These are phyloP conservation scores for Marasmius sp. DNA, from an alignment of 1,284 basidiomycete genomes.

Conservation along the genomic window DNA sequence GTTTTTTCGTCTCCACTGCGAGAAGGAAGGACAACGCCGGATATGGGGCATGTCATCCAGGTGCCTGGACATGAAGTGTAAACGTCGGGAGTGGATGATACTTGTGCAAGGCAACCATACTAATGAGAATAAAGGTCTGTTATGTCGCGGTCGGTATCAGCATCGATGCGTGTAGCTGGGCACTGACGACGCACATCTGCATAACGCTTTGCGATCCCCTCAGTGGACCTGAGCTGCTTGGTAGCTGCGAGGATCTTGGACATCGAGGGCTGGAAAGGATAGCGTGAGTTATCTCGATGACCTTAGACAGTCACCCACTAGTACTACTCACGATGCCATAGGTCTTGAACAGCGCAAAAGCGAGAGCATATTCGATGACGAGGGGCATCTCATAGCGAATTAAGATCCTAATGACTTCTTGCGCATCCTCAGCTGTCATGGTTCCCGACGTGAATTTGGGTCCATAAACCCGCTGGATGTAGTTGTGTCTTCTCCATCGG, in stretches of 20 bases:
- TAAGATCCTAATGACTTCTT: slow-evolving; percentile 35
- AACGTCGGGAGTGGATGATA: background rate
- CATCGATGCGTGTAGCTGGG: background rate
- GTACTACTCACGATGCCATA: slow-evolving; percentile 41
- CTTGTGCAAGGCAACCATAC: slow-evolving; percentile 18
- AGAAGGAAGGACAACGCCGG: slow-evolving; percentile 19
- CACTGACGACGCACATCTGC: slow-evolving; percentile 37
- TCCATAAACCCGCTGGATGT: slow-evolving; percentile 18
- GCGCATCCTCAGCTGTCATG: slow-evolving; percentile 44
- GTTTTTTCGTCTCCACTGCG: background rate
- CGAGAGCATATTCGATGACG: slow-evolving; percentile 35
- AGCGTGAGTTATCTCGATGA: background rate
- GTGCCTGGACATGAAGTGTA: slow-evolving; percentile 25
- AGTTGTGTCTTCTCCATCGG: slow-evolving; percentile 1
- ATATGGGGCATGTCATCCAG: slow-evolving; percentile 36
- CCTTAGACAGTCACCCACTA: background rate
- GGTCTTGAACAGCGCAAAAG: slow-evolving; percentile 50
- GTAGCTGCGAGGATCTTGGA: slow-evolving; percentile 40
- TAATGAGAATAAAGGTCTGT: slow-evolving; percentile 42
- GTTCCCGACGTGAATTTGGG: slow-evolving; percentile 28
- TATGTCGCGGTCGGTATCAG: background rate
- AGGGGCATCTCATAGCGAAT: slow-evolving; percentile 42
- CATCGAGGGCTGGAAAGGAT: slow-evolving; percentile 37
- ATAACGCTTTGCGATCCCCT: slow-evolving; percentile 39
- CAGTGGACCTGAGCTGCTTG: slow-evolving; percentile 33